Percentiles rank a stretch among this genome's conserved stretches.
These are phyloP conservation scores for Trypanosoma brucei DNA, from an alignment of 208 protist species.

Conservation along the genomic window DNA sequence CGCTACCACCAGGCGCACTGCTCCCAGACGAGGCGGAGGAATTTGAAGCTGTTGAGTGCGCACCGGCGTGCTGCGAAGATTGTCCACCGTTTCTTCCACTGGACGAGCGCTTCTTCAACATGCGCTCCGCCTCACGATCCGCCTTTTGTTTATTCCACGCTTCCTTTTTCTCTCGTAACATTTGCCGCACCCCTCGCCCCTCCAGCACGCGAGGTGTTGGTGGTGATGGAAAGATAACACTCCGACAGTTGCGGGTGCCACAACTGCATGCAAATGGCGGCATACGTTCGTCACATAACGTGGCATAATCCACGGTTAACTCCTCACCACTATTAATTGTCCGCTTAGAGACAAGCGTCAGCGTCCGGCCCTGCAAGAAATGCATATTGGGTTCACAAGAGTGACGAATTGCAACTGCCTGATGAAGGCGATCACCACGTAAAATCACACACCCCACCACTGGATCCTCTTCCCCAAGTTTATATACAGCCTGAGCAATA, in stretches of 20 bases:
- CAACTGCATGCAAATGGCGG: constrained; percentile 79
- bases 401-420: constrained; percentile 79
- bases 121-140: constrained; percentile 59
- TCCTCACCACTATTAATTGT: constrained; percentile 82
- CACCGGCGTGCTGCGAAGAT: background rate
- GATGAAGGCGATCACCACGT: constrained; percentile 62
- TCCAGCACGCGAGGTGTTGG: constrained; percentile 64
- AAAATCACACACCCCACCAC: constrained; percentile 72
- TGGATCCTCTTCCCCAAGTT: constrained; percentile 68
- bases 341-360: constrained; percentile 70
- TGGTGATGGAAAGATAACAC: constrained; percentile 73
- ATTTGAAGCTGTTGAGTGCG: too few species aligned
- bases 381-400: constrained; percentile 89
- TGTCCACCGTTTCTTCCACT: constrained; percentile 4
- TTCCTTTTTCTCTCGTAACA: constrained; percentile 73
- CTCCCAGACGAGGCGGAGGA: too few species aligned
- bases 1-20: too few species aligned
- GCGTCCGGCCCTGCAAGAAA: constrained; percentile 76
- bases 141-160: constrained; percentile 75
- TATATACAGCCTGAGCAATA: constrained; percentile 69
- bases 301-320: constrained; percentile 84
- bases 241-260: constrained; percentile 75
- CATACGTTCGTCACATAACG: constrained; percentile 76
- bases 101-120: constrained; percentile 63
- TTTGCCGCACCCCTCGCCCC: constrained; percentile 42